Percentiles rank a stretch among this genome's conserved stretches.
phyloP scores from a whole-genome alignment of 2,329 filamentous ascomycete genomes.

The Stagonosporopsis vannaccii region DNA sequence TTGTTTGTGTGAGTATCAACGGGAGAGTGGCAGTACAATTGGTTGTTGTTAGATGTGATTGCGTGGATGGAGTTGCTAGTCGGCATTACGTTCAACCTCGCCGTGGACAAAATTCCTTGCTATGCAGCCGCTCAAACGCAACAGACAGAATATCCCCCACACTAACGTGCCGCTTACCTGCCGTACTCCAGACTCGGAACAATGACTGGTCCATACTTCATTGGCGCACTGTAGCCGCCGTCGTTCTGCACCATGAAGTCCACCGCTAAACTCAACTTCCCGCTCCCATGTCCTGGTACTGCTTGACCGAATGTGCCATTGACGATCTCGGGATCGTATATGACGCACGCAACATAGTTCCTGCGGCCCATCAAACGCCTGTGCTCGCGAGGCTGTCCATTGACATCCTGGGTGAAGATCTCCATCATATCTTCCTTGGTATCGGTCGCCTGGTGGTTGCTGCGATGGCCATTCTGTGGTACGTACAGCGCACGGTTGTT shows the following conservation, averaged over 20 bases:
- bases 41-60: too few species aligned
- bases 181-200: conserved; percentile 72
- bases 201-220: conserved; percentile 97
- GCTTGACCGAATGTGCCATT: conserved; percentile 54
- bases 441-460: conserved; percentile 75
- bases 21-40: too few species aligned
- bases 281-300: conserved; percentile 50
- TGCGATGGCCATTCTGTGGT: conserved; percentile 81
- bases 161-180: conserved; percentile 38
- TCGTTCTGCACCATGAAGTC: conserved; percentile 98
- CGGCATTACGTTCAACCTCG: neutral
- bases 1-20: too few species aligned
- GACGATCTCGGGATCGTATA: conserved; percentile 86
- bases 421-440: conserved; percentile 99
- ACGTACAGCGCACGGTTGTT: conserved; percentile 92
- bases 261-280: conserved; percentile 80
- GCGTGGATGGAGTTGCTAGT: neutral
- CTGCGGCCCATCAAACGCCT: conserved; percentile 92
- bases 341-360: conserved; percentile 93
- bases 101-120: conserved; percentile 21
- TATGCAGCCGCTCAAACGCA: conserved; percentile 32
- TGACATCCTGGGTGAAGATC: conserved; percentile 94
- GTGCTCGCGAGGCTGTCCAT: conserved; percentile 80
- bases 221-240: conserved; percentile 77
- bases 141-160: conserved; percentile 1